phyloP scores from a whole-genome alignment of 192 early-diverging fungal genomes.

The Coemansia sp. region DNA sequence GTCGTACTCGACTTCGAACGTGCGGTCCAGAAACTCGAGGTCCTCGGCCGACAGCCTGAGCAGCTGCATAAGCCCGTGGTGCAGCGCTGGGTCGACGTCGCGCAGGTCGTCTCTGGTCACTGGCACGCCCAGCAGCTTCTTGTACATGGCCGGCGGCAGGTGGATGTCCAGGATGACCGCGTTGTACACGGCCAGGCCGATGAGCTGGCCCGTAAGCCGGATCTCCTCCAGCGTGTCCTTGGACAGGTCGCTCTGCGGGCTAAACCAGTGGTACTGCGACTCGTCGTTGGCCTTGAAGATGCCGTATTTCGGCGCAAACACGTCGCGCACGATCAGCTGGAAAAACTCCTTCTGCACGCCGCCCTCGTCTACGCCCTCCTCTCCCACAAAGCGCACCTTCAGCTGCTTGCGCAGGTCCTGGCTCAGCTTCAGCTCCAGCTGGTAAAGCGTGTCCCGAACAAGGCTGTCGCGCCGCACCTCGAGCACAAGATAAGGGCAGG shows the following conservation, averaged over 20 bases:
- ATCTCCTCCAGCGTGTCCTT: constrained; percentile 69
- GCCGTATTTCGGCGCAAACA: constrained; percentile 83
- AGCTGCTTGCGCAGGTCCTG: constrained; percentile 90
- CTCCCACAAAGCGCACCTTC: constrained; percentile 85
- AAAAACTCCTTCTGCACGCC: constrained; percentile 96
- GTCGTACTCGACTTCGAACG: constrained; percentile 78
- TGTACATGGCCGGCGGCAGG: constrained; percentile 82
- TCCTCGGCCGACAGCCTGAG: constrained; percentile 64
- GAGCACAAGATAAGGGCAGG: constrained; percentile 68
- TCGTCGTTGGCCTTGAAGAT: constrained; percentile 81
- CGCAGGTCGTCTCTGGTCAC: constrained; percentile 71
- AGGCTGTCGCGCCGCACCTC: constrained; percentile 69
- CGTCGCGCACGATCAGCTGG: constrained; percentile 79
- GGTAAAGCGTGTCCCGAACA: constrained; percentile 65
- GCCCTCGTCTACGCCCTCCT: constrained; percentile 91
- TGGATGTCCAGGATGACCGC: constrained; percentile 88
- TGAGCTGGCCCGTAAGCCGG: constrained; percentile 79
- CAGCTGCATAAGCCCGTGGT: constrained; percentile 72
- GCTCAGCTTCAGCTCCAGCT: constrained; percentile 74
- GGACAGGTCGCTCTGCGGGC: constrained; percentile 52
- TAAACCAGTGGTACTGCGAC: constrained; percentile 83
- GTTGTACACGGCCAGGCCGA: constrained; percentile 92
- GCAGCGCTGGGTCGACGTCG: constrained; percentile 71
- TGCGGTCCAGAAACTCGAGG: constrained; percentile 70
- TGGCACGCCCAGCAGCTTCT: constrained; percentile 73